Percentiles rank a stretch among this genome's conserved stretches.
Conservation (phyloP, 345 rosid genomes). For the Eucalyptus rudis region DNA sequence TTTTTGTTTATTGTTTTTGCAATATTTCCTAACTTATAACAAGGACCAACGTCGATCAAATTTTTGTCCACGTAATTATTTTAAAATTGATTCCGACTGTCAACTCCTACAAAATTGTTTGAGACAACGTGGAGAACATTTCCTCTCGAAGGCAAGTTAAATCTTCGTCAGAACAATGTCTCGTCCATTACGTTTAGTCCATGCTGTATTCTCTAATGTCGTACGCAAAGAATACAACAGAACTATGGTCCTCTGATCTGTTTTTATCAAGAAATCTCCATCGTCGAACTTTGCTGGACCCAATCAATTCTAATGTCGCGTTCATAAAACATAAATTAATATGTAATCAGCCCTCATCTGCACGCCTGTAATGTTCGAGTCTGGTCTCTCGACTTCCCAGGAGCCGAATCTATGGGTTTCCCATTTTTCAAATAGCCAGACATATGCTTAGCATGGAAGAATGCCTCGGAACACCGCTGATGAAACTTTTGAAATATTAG, state of each 20-base stretch:
- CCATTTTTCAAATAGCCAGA: neutral
- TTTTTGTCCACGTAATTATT: neutral
- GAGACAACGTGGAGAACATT: neutral
- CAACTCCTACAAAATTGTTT: neutral
- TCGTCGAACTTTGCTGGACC: neutral
- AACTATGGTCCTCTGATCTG: neutral
- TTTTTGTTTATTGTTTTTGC: neutral
- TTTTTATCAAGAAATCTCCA: neutral
- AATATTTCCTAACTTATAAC: neutral
- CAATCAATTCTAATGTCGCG: neutral
- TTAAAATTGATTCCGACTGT: neutral
- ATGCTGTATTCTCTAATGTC: neutral
- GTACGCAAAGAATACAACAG: neutral
- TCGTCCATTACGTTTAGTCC: neutral
- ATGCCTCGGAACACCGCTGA: neutral
- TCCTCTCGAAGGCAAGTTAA: neutral
- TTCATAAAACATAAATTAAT: neutral
- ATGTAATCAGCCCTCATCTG: neutral
- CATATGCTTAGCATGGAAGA: neutral
- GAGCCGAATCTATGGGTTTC: too few relatives aligned
- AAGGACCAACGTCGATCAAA: neutral
- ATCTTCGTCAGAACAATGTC: neutral
- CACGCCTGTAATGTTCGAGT: neutral
- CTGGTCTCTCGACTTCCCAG: neutral
- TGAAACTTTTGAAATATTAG: neutral